Evolutionary conservation across 2,329 filamentous ascomycete genomes (phyloP).

Genomic region (Trichoderma breve): DNA sequence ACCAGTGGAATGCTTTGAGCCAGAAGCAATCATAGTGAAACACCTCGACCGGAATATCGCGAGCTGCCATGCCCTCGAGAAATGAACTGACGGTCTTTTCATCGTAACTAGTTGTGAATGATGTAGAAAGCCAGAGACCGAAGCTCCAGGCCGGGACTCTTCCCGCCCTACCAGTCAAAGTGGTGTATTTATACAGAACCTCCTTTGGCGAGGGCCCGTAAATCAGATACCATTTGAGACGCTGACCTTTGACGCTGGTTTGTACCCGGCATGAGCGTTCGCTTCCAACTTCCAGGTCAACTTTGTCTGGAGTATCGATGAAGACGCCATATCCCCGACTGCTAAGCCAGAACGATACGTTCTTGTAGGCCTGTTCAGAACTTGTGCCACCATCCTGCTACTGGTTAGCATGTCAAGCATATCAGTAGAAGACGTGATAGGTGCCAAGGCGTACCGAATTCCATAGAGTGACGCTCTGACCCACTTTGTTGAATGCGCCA

Average conservation of each 20-base stretch:
- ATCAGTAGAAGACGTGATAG: neutral
- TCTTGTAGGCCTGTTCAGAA: slow-evolving; percentile 71
- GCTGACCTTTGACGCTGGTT: slow-evolving; percentile 65
- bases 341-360: slow-evolving; percentile 67
- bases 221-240: slow-evolving; percentile 72
- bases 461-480: slow-evolving; percentile 65
- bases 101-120: slow-evolving; percentile 71
- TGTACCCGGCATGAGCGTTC: slow-evolving; percentile 71
- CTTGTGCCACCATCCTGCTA: slow-evolving; percentile 58
- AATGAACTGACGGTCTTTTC: slow-evolving; percentile 67
- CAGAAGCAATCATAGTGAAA: slow-evolving; percentile 80
- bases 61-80: slow-evolving; percentile 65
- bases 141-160: slow-evolving; percentile 72
- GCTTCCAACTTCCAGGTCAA: slow-evolving; percentile 72
- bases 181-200: slow-evolving; percentile 64
- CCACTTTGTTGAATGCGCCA: slow-evolving; percentile 73
- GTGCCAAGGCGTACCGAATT: slow-evolving; percentile 34
- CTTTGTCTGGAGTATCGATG: slow-evolving; percentile 66
- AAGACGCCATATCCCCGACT: slow-evolving; percentile 76
- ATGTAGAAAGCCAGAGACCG: slow-evolving; percentile 74
- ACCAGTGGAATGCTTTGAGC: slow-evolving; percentile 74
- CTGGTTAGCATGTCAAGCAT: neutral
- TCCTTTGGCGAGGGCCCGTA: slow-evolving; percentile 71
- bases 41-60: slow-evolving; percentile 64
- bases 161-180: slow-evolving; percentile 63